Base-by-base conservation (phyloP, 2,329 filamentous ascomycete genomes). In the Nemania sp. region DNA sequence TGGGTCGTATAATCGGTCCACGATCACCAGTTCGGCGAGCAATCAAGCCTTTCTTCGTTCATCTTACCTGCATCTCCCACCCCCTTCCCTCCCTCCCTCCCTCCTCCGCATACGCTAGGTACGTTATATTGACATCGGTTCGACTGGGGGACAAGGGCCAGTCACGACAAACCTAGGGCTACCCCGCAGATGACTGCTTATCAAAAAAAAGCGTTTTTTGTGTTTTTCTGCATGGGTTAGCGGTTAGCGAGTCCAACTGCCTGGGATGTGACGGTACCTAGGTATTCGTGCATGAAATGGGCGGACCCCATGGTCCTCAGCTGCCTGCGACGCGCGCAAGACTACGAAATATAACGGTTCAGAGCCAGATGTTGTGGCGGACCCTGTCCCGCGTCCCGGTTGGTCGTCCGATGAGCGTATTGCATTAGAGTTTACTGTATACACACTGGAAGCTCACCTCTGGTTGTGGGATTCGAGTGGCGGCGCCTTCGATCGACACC, bases 161-260 rank as follows among this genome's bases (percentile, higher is more conserved):
- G 61, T 59, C 60, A 64, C 20, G 29, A 60, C 51, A 47, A 26
- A 26, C 26, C 51, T 24, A 29, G 41, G 32, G 56, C 65, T 68
- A 68, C 66, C 66, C 66, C 66, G 66, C 66, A 68, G 66, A 68
- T 68, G 66, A 68, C 66, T 68, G 66, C 66, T 65, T 68, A 65
- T 68, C 66, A 54, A 57, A 32, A 57, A 32, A 45, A 49, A 53
- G 56, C 56, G 35, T 52, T 62, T 45, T 41, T 29, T 45, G 13
- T 52, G n/a, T 54, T 47, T n/a, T 35, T 47, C 18, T 57, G 43
- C 62, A 68, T 58, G 62, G 62, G 24, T 35, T 45, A 56, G 55
- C 51, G 62, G 24, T 35, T 45, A 56, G 55, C 51, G 66, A 69
- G 67, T 67, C 67, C 67, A 66, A 58, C 54, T 47, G 67, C 41